Base-by-base conservation (phyloP, 169 alveolate species). In the Cryptosporidium viatorum region DNA sequence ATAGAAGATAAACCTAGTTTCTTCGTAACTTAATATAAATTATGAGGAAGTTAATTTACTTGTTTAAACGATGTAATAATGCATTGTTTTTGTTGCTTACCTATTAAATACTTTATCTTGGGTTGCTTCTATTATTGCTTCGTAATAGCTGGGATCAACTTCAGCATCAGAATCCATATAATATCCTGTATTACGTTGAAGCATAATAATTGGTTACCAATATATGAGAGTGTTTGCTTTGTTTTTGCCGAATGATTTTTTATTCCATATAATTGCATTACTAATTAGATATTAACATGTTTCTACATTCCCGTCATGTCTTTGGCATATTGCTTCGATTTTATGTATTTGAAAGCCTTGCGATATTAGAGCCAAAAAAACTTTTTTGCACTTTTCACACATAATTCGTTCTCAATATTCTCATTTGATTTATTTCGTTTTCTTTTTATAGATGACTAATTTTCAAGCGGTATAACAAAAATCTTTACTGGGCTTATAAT, bases 121-220 rank as follows among this genome's bases (percentile, higher is more conserved):
- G 21, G 89, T 39, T 62, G 89, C 73, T 29, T 80, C 80, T 41
- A 80, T 43, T 39, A 80, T 80, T 43, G 73, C 75, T 16, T 80
- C 75, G 41, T 80, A 80, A 35, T 62, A 62, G 62, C 80, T 80
- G 7, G 89, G 89, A 80, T 80, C 89, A n/a, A 65, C 75, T 43
- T 80, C 89, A 59, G 75, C 89, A 80, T 80, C 89, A 1, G 89
- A 80, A 10, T 80, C 89, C 89, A 80, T 80, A 45, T 80, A 80
- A 29, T 62, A 65, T 14, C 69, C 80, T 26, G 71, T 29, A 26
- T 55, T 73, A 37, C 71, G 65, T 65, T 62, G 89, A 62, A 65
- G 59, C 89, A 80, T 80, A 14, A 21, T 67, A 37, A 37, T 21
- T 18, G 4, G 9, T 67, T 37, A 45, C 29, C 18, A 67, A 31